Evolutionary conservation across 2,329 filamentous ascomycete species (phyloP).

Genomic region (Trichoderma atroviride): DNA sequence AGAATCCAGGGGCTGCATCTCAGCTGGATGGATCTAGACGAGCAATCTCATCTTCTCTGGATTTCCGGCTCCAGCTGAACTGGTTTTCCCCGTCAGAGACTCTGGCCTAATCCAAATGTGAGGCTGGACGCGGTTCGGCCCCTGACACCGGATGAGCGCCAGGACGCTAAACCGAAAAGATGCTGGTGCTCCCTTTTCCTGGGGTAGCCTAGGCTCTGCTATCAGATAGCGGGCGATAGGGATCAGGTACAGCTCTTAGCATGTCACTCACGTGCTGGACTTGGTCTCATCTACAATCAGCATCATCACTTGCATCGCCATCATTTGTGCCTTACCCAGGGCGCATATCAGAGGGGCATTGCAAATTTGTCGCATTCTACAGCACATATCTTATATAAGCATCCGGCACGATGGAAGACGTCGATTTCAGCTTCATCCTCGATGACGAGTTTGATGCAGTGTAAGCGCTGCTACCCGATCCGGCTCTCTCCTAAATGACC

Average conservation of each 20-base stretch:
- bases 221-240: neutral
- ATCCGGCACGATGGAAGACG: constrained; percentile 17
- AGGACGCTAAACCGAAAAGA: neutral
- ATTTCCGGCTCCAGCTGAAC: neutral
- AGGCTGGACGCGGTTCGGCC: neutral
- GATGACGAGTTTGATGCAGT: constrained; percentile 60
- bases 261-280: neutral
- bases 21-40: neutral
- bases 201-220: neutral
- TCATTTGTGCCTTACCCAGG: neutral
- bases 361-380: neutral
- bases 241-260: neutral
- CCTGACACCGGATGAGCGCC: neutral
- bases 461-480: constrained; percentile 37
- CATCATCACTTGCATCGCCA: neutral
- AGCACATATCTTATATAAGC: neutral
- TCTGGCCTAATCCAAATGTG: neutral
- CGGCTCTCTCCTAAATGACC: neutral
- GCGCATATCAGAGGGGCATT: neutral
- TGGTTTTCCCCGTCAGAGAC: neutral
- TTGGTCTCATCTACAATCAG: neutral
- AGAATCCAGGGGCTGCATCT: neutral
- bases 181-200: neutral
- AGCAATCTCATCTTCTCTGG: neutral
- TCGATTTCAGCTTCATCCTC: constrained; percentile 43